Conservation (phyloP, 495 filamentous ascomycete genomes). For the Aspergillus cristatus region DNA sequence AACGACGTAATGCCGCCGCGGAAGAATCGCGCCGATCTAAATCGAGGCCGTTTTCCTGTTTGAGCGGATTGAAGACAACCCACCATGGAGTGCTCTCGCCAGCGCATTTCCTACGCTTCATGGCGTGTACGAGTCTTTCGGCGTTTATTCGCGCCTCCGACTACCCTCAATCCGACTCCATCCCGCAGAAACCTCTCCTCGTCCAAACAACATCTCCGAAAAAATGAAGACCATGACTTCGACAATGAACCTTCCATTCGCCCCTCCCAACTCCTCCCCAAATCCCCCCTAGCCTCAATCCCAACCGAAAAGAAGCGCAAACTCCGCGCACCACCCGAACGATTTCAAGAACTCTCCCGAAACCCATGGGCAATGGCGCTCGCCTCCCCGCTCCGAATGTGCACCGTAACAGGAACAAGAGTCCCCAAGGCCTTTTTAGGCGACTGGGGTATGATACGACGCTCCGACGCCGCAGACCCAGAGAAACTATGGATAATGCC, state of each 20-base stretch:
- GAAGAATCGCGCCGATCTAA: too few relatives aligned
- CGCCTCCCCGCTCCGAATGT: constrained; percentile 55
- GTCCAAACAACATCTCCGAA: not conserved
- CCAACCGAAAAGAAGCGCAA: constrained; percentile 15
- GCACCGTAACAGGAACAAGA: constrained; percentile 41
- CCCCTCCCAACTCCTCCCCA: constrained; percentile 32
- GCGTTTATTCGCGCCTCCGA: constrained; percentile 11
- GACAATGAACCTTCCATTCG: too few relatives aligned
- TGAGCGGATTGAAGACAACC: too few relatives aligned
- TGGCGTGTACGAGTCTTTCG: constrained; percentile 27
- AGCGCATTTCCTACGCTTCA: constrained; percentile 20
- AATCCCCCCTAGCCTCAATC: constrained; percentile 27
- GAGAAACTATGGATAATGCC: constrained; percentile 53
- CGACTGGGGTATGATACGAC: constrained; percentile 46
- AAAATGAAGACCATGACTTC: too few relatives aligned
- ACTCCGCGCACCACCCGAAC: constrained; percentile 34
- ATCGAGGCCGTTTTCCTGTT: too few relatives aligned
- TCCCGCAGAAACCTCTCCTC: not conserved
- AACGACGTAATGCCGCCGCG: constrained; percentile 4
- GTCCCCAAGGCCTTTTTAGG: constrained; percentile 59
- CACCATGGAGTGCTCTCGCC: constrained; percentile 21
- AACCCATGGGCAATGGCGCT: constrained; percentile 49
- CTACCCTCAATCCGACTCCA: not conserved
- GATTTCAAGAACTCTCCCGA: constrained; percentile 16
- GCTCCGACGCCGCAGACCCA: constrained; percentile 33